phyloP scores from a whole-genome alignment of 192 early-diverging fungal species.

The Dimargaris xerosporica region DNA sequence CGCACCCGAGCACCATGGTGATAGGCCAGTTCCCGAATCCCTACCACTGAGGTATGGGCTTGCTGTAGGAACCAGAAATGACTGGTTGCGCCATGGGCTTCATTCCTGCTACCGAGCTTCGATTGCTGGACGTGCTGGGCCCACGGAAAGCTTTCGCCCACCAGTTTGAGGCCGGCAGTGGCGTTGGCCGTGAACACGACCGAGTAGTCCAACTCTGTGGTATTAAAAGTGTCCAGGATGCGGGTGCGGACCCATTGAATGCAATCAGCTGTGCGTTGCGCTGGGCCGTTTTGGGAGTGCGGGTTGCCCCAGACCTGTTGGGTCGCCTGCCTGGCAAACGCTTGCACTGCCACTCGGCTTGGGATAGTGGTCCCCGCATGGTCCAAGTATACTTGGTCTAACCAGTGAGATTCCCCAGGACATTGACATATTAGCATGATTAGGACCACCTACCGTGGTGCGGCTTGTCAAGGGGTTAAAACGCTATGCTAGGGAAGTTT shows the following conservation, averaged over 20 bases:
- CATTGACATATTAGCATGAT: too few relatives aligned
- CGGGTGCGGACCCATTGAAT: constrained; percentile 36
- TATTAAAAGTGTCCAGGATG: constrained; percentile 39
- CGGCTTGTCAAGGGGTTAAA: too few relatives aligned
- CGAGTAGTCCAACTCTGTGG: constrained; percentile 36
- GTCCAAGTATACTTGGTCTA: constrained; percentile 38
- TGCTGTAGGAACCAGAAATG: constrained; percentile 41
- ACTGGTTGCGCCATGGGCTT: neutral
- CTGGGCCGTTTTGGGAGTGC: constrained; percentile 41
- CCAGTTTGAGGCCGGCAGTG: constrained; percentile 56
- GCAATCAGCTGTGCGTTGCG: constrained; percentile 30
- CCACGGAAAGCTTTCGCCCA: constrained; percentile 57
- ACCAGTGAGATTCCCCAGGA: too few relatives aligned
- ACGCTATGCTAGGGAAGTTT: too few relatives aligned
- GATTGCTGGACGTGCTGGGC: constrained; percentile 7
- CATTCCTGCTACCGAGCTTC: constrained; percentile 13
- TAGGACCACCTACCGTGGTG: too few relatives aligned
- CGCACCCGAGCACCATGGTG: constrained; percentile 15
- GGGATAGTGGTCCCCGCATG: constrained; percentile 46
- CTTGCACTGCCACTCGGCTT: constrained; percentile 25
- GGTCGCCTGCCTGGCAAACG: constrained; percentile 27
- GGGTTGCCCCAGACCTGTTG: constrained; percentile 43
- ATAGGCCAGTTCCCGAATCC: constrained; percentile 43
- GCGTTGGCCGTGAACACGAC: constrained; percentile 69
- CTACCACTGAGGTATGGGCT: constrained; percentile 62